These are phyloP conservation scores for Hyaloscypha bicolor DNA, from an alignment of 495 filamentous ascomycete genomes.

Conservation along the genomic window DNA sequence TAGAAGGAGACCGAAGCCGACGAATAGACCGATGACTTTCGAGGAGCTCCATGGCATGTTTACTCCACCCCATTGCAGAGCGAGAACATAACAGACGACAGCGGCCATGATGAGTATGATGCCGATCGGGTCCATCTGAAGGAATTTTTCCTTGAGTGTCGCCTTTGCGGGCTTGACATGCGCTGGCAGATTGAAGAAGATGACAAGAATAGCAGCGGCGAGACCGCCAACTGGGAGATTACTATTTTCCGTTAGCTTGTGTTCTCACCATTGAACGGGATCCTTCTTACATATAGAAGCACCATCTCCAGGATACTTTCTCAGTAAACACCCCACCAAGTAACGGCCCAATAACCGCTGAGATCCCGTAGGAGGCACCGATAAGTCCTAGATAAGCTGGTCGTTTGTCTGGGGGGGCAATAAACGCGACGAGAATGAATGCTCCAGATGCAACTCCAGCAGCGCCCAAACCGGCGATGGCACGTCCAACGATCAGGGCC, in stretches of 20 bases:
- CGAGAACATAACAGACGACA: conserved; percentile 59
- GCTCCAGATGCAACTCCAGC: conserved; percentile 54
- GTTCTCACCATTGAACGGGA: background rate
- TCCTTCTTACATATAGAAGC: conserved; percentile 58
- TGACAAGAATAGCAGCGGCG: conserved; percentile 54
- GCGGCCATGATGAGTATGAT: conserved; percentile 51
- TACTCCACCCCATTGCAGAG: conserved; percentile 64
- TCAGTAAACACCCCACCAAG: conserved; percentile 68
- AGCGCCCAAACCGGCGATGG: conserved; percentile 53
- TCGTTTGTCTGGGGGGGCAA: conserved; percentile 48
- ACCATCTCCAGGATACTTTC: conserved; percentile 50
- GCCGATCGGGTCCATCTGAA: conserved; percentile 55
- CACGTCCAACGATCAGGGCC: conserved; percentile 57
- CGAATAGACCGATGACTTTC: conserved; percentile 47
- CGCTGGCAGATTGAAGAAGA: conserved; percentile 50
- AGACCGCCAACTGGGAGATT: conserved; percentile 63
- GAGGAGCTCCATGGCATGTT: conserved; percentile 52
- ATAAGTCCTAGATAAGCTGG: conserved; percentile 66
- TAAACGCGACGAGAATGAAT: conserved; percentile 51
- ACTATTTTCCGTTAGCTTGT: conserved; percentile 9
- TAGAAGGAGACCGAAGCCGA: conserved; percentile 48
- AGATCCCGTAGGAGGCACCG: conserved; percentile 45
- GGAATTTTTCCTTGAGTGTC: conserved; percentile 39
- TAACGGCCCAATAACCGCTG: conserved; percentile 51
- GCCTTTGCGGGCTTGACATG: conserved; percentile 34